Percentiles rank a stretch among this genome's conserved stretches.
These are phyloP conservation scores for Selenicereus undatus DNA, from an alignment of 148 eudicot species.

Conservation along the genomic window DNA sequence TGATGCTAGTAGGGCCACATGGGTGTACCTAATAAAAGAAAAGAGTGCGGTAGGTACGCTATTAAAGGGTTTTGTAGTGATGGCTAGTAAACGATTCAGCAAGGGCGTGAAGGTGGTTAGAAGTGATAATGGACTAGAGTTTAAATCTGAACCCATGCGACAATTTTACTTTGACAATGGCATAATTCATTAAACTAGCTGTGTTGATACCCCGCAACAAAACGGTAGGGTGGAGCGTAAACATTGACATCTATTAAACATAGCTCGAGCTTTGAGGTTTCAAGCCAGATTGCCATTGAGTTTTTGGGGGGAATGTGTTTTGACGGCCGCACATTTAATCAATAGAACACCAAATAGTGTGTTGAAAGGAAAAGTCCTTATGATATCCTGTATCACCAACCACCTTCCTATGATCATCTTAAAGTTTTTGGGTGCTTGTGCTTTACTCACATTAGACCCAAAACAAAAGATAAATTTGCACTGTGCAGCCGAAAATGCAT, in stretches of 20 bases:
- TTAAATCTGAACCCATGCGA: neutral
- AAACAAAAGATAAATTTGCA: too few relatives aligned
- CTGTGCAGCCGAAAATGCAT: too few relatives aligned
- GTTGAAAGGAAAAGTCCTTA: neutral
- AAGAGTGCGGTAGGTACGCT: neutral
- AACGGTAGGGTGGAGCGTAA: neutral
- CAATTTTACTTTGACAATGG: too few relatives aligned
- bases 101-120: neutral
- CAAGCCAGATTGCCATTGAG: neutral
- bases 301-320: neutral
- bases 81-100: neutral
- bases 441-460: too few relatives aligned
- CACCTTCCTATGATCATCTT: too few relatives aligned
- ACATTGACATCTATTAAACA: neutral
- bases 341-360: neutral
- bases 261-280: neutral
- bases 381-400: too few relatives aligned
- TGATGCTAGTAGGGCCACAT: neutral
- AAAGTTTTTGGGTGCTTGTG: too few relatives aligned
- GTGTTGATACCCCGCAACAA: neutral
- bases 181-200: too few relatives aligned
- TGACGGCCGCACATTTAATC: neutral
- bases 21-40: neutral
- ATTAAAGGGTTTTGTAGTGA: neutral
- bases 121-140: neutral